phyloP scores from a whole-genome alignment of 2,329 filamentous ascomycete species.

The Sarocladium oryzae region DNA sequence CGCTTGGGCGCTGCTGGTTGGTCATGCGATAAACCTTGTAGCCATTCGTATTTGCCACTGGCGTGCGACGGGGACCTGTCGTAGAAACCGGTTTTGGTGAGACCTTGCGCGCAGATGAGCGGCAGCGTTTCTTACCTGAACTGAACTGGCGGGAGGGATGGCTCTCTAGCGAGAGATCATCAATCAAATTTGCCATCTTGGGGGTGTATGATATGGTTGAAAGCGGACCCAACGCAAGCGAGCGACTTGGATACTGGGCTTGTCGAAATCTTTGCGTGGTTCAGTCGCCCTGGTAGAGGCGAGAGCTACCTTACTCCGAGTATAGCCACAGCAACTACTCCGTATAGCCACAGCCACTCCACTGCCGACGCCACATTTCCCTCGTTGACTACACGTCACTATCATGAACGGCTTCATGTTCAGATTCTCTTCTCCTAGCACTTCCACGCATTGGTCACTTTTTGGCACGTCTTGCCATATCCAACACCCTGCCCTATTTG shows the following conservation, averaged over 20 bases:
- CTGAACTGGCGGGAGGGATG: background rate
- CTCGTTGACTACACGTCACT: background rate
- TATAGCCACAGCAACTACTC: background rate
- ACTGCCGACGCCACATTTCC: background rate
- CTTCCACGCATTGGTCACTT: background rate
- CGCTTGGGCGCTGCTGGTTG: background rate
- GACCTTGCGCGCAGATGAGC: background rate
- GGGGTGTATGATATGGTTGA: no score
- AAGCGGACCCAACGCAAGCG: no score
- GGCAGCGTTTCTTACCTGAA: background rate
- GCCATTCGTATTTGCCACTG: slow-evolving; percentile 6
- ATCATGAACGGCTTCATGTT: background rate
- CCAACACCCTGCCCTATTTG: background rate
- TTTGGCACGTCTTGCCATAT: background rate
- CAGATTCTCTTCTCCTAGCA: background rate
- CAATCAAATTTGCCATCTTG: background rate
- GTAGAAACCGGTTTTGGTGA: slow-evolving; percentile 6
- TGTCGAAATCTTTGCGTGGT: background rate
- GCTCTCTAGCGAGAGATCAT: background rate
- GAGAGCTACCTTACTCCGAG: no score
- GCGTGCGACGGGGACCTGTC: background rate
- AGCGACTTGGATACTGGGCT: background rate
- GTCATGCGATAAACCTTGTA: background rate
- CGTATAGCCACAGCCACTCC: background rate
- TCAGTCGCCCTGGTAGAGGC: no score